Percentiles rank a stretch among this genome's conserved stretches.
phyloP scores from a whole-genome alignment of 1,284 basidiomycete genomes.

The Leccinum pallidistipes region DNA sequence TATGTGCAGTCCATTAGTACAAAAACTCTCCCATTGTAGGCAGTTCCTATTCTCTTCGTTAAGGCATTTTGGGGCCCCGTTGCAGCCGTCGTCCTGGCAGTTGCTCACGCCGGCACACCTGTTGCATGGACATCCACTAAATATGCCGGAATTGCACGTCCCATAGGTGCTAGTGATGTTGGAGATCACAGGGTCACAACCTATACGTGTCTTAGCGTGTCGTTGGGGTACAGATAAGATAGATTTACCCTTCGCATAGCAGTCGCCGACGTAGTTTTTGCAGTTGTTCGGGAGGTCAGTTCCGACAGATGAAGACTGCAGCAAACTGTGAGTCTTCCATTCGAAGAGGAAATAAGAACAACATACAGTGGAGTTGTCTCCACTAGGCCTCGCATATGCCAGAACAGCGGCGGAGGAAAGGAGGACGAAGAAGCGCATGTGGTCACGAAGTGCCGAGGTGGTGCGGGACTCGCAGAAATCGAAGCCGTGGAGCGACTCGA shows the following conservation, averaged over 20 bases:
- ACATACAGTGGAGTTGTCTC: neutral
- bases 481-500: no score
- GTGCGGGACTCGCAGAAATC: neutral
- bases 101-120: neutral
- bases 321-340: neutral
- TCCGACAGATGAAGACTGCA: neutral
- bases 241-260: neutral
- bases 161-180: neutral
- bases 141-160: neutral
- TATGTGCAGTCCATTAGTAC: neutral
- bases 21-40: neutral
- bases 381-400: neutral
- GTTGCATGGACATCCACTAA: neutral
- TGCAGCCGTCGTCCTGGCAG: neutral
- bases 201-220: neutral
- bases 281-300: neutral
- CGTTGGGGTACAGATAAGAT: neutral
- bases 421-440: neutral
- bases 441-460: neutral
- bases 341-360: neutral
- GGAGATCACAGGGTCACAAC: neutral
- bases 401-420: neutral
- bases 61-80: neutral
- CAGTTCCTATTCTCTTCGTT: neutral
- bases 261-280: neutral